phyloP scores from a whole-genome alignment of 139 green algal genomes.

The Chlorella ohadii region DNA sequence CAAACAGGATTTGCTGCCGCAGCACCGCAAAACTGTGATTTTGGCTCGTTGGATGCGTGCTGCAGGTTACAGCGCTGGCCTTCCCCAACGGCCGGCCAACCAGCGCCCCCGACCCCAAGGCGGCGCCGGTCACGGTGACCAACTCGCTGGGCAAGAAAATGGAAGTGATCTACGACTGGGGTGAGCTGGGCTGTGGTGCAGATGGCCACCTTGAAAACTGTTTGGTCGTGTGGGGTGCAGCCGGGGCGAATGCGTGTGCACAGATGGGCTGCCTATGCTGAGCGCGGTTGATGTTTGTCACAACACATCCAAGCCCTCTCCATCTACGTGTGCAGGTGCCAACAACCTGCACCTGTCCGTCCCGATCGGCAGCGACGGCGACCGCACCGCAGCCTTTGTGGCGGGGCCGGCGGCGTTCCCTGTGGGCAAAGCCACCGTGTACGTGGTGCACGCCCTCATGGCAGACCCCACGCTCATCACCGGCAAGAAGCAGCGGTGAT shows the following conservation, averaged over 20 bases:
- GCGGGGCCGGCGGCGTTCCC: neutral
- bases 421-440: neutral
- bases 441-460: slow-evolving; percentile 1
- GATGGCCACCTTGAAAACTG: no score
- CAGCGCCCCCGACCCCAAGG: neutral
- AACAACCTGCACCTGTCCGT: neutral
- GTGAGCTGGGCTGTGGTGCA: no score
- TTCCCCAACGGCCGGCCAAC: neutral
- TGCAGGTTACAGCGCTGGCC: neutral
- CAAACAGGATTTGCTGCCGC: no score
- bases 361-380: neutral
- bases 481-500: no score
- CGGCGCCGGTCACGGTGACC: neutral
- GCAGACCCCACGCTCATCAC: slow-evolving; percentile 5
- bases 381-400: neutral
- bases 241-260: neutral
- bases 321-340: neutral
- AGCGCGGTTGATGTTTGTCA: no score
- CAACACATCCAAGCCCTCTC: no score
- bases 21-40: no score
- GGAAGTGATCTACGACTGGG: neutral
- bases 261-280: neutral
- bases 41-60: no score
- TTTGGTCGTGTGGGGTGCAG: no score
- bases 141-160: neutral